phyloP scores from a whole-genome alignment of 2,329 filamentous ascomycete genomes.

The Lithohypha guttulata region DNA sequence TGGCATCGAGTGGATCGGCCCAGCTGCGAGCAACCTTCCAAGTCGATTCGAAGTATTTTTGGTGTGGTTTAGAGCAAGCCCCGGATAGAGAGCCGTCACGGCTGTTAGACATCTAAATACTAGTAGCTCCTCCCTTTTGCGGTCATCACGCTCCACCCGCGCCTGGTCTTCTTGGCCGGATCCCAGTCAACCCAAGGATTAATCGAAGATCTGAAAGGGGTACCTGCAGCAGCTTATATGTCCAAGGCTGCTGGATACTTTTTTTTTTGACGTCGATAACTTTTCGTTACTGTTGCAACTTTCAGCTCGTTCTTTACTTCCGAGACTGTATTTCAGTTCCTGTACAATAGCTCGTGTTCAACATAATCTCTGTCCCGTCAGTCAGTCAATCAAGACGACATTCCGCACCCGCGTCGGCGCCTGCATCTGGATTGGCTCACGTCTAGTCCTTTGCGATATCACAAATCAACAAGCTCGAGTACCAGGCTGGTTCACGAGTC shows the following conservation, averaged over 20 bases:
- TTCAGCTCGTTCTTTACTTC: not conserved
- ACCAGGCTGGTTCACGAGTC: constrained; percentile 4
- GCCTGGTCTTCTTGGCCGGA: constrained; percentile 1
- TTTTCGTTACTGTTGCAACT: constrained; percentile 1
- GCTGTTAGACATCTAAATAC: constrained; percentile 2
- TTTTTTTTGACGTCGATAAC: constrained; percentile 5
- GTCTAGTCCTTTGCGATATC: constrained; percentile 8
- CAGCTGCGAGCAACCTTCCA: not conserved
- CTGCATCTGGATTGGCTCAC: constrained; percentile 8
- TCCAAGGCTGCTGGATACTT: not conserved
- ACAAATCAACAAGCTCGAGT: constrained; percentile 2
- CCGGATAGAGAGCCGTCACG: constrained; percentile 8
- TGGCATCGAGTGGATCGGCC: constrained; percentile 1
- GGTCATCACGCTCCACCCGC: constrained; percentile 5
- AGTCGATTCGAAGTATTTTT: not conserved
- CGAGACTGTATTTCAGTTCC: constrained; percentile 1
- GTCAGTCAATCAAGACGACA: constrained; percentile 7
- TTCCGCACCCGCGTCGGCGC: constrained; percentile 8
- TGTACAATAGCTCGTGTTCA: constrained; percentile 1
- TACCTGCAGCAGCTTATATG: constrained; percentile 9
- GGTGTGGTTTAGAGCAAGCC: not conserved
- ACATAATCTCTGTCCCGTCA: constrained; percentile 7
- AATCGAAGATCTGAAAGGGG: constrained; percentile 7
- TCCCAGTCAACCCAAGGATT: not conserved
- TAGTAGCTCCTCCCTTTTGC: constrained; percentile 6